These are phyloP conservation scores for Diospyros lotus DNA, from an alignment of 148 eudicot genomes.

Conservation along the genomic window DNA sequence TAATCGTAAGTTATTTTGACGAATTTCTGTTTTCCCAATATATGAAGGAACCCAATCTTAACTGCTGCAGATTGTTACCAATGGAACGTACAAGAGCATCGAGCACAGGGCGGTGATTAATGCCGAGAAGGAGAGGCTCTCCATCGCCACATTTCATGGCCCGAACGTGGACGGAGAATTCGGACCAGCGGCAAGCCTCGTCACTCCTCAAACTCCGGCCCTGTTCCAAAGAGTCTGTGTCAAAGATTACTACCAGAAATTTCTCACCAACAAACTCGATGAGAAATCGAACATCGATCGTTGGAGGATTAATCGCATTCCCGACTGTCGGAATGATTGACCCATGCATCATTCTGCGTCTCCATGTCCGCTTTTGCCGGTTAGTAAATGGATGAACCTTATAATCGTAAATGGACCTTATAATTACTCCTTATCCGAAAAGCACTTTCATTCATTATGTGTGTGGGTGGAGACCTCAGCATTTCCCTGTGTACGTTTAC, in stretches of 20 bases:
- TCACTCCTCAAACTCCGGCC: constrained; percentile 12
- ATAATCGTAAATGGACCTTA: too few relatives aligned
- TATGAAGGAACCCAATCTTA: too few relatives aligned
- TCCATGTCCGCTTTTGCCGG: too few relatives aligned
- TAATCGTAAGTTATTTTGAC: background rate
- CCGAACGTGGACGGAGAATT: constrained; percentile 3
- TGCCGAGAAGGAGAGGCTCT: constrained; percentile 20
- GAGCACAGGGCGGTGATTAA: constrained; percentile 22
- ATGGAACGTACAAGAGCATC: constrained; percentile 25
- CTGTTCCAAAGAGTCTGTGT: constrained; percentile 1
- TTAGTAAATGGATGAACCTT: too few relatives aligned
- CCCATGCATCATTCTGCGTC: too few relatives aligned
- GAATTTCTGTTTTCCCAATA: background rate
- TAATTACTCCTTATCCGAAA: too few relatives aligned
- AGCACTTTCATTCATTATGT: too few relatives aligned
- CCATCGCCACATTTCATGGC: constrained; percentile 24
- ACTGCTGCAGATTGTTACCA: constrained; percentile 17
- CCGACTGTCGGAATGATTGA: too few relatives aligned
- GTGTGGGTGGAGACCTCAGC: too few relatives aligned
- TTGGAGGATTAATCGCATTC: constrained; percentile 10
- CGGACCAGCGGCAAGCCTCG: constrained; percentile 14
- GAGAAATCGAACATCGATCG: constrained; percentile 26
- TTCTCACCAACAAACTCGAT: constrained; percentile 6
- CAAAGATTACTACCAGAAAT: constrained; percentile 7
- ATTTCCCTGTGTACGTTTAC: too few relatives aligned